Conservation (phyloP, 257 asterid species). For the Knoxia roxburghii region DNA sequence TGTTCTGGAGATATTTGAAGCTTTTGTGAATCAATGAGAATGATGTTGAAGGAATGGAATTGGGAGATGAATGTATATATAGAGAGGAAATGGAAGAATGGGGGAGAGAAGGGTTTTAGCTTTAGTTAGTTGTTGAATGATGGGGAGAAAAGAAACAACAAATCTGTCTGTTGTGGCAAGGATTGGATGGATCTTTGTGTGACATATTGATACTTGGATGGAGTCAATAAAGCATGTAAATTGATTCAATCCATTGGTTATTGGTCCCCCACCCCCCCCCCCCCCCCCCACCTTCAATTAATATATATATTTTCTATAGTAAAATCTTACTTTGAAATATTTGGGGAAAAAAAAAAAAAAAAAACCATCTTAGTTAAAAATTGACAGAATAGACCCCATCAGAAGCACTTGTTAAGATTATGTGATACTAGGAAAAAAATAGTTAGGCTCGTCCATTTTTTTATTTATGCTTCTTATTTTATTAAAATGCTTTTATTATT, state of each 20-base stretch:
- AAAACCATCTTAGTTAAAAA: too few relatives aligned
- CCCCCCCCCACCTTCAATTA: too few relatives aligned
- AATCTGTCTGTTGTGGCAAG: conserved; percentile 41
- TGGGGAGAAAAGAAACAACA: conserved; percentile 11
- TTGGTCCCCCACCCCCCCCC: conserved; percentile 62
- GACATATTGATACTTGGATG: conserved; percentile 36
- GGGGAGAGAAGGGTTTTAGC: background rate
- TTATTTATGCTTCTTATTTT: too few relatives aligned
- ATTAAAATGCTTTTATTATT: too few relatives aligned
- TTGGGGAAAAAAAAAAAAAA: too few relatives aligned
- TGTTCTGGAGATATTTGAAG: background rate
- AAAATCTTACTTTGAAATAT: too few relatives aligned
- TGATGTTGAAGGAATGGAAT: background rate
- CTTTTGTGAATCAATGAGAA: background rate
- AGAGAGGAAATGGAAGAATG: background rate
- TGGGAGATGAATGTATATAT: conserved; percentile 13
- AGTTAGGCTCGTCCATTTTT: too few relatives aligned
- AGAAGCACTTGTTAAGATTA: too few relatives aligned
- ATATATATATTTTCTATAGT: too few relatives aligned
- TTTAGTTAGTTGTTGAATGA: background rate
- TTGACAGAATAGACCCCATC: too few relatives aligned
- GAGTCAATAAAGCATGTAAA: conserved; percentile 38
- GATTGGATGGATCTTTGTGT: conserved; percentile 46
- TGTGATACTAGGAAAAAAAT: too few relatives aligned
- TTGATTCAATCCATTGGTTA: conserved; percentile 6